Base-by-base conservation (phyloP, 75 land plant genomes). In the Sequoiadendron giganteum region DNA sequence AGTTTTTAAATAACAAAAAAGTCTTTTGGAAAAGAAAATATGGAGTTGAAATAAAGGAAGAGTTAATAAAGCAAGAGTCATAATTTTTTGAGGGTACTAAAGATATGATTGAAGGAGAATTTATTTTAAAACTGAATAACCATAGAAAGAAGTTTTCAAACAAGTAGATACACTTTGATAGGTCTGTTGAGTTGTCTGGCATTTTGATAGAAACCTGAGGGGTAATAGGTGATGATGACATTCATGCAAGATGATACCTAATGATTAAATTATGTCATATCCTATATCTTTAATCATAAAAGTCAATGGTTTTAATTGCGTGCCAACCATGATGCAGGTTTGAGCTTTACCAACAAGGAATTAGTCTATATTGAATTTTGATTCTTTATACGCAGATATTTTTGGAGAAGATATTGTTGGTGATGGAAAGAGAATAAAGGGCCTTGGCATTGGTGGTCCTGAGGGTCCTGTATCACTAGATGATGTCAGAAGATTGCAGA, bases 401-500 rank as follows among this genome's bases (percentile, higher is more conserved):
- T 32, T 32, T 84, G 85, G 61, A 54, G 94, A 88, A 19, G 91
- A 89, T 5, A 87, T 80, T 86, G 88, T 40, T 88, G 49, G 90
- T 83, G 94, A 92, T 85, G 91, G 78, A 84, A 98, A 95, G 89
- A 93, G 95, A 56, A 83, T 89, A 16, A 95, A 93, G 90, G 97
- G 97, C 56, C 93, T 96, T 89, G 99, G 99, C 30, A 94, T 93
- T 87, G 96, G 97, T 40, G 91, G 95, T 54, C 90, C 93, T 61
- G 97, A 95, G 16, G 99, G 99, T 84, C 97, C 99, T 79, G 90
- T 98, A 58, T 95, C 93, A 54, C 97, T 97, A 84, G 95, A 95
- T 93, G 99, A 98, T 95, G 96, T 98, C 77, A 91, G 97, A 82
- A 95, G 96, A 52, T 94, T 98, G 90, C 98, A 98, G 85, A 90